Percentiles rank a stretch among this genome's conserved stretches.
Conservation (phyloP, 495 filamentous ascomycete species). For the Hapsidospora chrysogenum region DNA sequence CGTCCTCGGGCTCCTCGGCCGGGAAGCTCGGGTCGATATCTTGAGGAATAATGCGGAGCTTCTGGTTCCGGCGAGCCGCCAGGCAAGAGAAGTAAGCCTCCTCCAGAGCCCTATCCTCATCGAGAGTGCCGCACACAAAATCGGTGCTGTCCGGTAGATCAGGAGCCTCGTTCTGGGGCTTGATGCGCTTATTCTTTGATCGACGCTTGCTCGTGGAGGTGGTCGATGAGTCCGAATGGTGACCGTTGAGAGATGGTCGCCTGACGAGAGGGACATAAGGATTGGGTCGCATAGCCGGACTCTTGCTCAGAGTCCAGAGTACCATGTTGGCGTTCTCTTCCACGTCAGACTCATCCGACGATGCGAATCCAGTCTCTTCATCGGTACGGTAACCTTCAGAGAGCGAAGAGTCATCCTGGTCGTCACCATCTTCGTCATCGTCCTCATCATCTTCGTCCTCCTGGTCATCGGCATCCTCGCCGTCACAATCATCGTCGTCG, state of each 20-base stretch:
- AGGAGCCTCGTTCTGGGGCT: constrained; percentile 56
- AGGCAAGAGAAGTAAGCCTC: constrained; percentile 77
- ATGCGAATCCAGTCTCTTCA: constrained; percentile 85
- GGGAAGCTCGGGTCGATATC: constrained; percentile 97
- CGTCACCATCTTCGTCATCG: constrained; percentile 21
- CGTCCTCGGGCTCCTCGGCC: constrained; percentile 72
- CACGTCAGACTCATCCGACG: constrained; percentile 37
- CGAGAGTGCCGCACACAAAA: constrained; percentile 92
- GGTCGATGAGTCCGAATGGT: constrained; percentile 24
- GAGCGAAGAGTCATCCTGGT: constrained; percentile 46
- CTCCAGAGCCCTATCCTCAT: constrained; percentile 89
- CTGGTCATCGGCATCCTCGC: constrained; percentile 23
- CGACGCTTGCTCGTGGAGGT: constrained; percentile 8
- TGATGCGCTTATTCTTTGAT: constrained; percentile 21
- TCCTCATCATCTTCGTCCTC: constrained; percentile 31
- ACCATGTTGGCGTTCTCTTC: constrained; percentile 56
- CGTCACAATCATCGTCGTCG: constrained; percentile 35
- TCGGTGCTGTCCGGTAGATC: constrained; percentile 92
- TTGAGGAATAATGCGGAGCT: constrained; percentile 65
- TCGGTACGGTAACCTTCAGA: constrained; percentile 82
- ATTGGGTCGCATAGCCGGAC: constrained; percentile 6
- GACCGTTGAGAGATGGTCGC: constrained; percentile 18
- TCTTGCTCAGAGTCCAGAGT: constrained; percentile 56
- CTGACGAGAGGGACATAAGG: constrained; percentile 16
- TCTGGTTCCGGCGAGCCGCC: constrained; percentile 62